phyloP scores from a whole-genome alignment of 352 stramenopile genomes.

The Globisporangium nodosum region DNA sequence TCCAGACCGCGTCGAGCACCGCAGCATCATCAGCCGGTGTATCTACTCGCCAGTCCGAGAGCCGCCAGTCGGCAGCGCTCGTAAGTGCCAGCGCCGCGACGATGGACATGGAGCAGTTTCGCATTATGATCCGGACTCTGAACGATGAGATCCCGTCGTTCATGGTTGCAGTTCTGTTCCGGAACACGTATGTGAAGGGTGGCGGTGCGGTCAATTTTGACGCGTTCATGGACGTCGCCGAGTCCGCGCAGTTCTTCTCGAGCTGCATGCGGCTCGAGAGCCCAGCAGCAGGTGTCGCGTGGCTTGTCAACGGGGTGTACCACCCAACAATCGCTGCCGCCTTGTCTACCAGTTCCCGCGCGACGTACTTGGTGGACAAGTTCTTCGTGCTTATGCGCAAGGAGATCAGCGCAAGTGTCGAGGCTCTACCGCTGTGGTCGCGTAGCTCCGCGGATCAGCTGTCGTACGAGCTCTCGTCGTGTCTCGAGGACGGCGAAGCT shows the following conservation, averaged over 20 bases:
- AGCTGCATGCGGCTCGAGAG: slow-evolving; percentile 77
- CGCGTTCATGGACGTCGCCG: slow-evolving; percentile 81
- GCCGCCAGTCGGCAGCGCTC: not conserved
- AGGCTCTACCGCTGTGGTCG: slow-evolving; percentile 46
- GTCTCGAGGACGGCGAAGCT: slow-evolving; percentile 33
- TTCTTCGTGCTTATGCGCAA: slow-evolving; percentile 46
- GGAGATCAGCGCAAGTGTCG: slow-evolving; percentile 32
- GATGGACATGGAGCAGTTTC: slow-evolving; percentile 91
- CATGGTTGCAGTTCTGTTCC: slow-evolving; percentile 55
- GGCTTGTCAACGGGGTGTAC: slow-evolving; percentile 17
- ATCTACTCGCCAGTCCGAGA: not conserved
- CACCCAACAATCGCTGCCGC: slow-evolving; percentile 19
- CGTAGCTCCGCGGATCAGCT: slow-evolving; percentile 47
- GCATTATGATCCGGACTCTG: slow-evolving; percentile 77
- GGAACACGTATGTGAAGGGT: slow-evolving; percentile 51
- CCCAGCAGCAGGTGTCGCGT: slow-evolving; percentile 36
- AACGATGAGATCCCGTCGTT: slow-evolving; percentile 72
- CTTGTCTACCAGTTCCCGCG: slow-evolving; percentile 39
- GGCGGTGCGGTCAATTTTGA: slow-evolving; percentile 85
- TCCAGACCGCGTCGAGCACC: slow-evolving; percentile 70
- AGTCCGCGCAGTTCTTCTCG: slow-evolving; percentile 85
- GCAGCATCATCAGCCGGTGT: not conserved
- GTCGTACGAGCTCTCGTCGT: slow-evolving; percentile 46
- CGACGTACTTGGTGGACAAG: slow-evolving; percentile 45
- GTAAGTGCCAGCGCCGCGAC: slow-evolving; percentile 17